These are phyloP conservation scores for Hsuehochloa calcarea DNA, from an alignment of 176 grass and related monocot species.

Conservation along the genomic window DNA sequence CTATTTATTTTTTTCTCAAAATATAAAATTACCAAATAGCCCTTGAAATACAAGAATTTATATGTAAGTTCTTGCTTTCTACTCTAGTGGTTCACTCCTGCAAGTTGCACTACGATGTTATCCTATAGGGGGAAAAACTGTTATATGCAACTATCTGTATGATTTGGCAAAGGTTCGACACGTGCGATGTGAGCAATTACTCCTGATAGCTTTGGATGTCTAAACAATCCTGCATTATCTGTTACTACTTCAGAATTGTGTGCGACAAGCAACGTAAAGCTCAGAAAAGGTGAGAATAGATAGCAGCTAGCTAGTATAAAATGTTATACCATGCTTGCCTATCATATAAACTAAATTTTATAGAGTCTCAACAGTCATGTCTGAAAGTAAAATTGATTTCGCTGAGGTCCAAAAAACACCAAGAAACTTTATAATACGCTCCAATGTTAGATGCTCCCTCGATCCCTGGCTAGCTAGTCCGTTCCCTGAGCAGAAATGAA, in stretches of 20 bases:
- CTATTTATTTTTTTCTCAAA: too few species aligned
- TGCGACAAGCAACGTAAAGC: neutral
- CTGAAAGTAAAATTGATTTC: neutral
- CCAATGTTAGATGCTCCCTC: neutral
- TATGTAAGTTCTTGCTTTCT: constrained; percentile 14
- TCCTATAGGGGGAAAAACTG: neutral
- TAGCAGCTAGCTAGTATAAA: neutral
- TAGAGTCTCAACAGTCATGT: neutral
- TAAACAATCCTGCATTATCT: constrained; percentile 16
- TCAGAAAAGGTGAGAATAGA: neutral
- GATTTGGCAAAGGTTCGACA: neutral
- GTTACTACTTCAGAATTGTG: neutral
- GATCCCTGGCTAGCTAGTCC: too few species aligned
- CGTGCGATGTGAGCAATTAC: neutral
- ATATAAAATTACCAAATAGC: too few species aligned
- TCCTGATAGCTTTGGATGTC: neutral
- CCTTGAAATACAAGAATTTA: neutral
- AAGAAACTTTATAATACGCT: neutral
- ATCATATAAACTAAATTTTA: neutral
- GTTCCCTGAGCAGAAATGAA: neutral
- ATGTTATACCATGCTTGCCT: neutral
- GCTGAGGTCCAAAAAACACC: neutral
- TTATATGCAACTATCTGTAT: constrained; percentile 1
- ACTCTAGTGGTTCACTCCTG: constrained; percentile 1
- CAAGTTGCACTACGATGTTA: constrained; percentile 4